These are phyloP conservation scores for Geotrichum aggregatum DNA, from an alignment of 1,139 yeast genomes.

Conservation along the genomic window DNA sequence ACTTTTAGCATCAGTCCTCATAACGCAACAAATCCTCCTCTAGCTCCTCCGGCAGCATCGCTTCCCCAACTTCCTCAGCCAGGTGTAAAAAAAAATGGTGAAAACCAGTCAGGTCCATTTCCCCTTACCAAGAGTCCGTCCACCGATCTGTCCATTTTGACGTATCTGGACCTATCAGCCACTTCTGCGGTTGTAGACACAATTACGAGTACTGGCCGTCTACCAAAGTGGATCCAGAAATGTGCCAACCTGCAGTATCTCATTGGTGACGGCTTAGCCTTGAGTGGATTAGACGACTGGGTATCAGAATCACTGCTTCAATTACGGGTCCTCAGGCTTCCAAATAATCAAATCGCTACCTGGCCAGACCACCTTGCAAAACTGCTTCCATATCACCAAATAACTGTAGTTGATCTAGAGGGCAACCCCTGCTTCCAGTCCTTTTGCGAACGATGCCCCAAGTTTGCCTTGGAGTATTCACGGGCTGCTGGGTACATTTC, in stretches of 20 bases:
- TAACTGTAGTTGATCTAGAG: slow-evolving; percentile 32
- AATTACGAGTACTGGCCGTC: slow-evolving; percentile 31
- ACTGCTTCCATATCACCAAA: slow-evolving; percentile 27
- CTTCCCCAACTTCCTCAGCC: slow-evolving; percentile 3
- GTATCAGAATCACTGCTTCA: slow-evolving; percentile 28
- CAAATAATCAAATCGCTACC: slow-evolving; percentile 31
- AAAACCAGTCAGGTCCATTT: neutral
- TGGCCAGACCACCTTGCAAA: slow-evolving; percentile 36
- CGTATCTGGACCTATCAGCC: slow-evolving; percentile 31
- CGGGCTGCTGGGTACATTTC: slow-evolving; percentile 15
- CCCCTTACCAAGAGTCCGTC: neutral
- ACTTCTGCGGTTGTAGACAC: slow-evolving; percentile 25
- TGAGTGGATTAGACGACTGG: slow-evolving; percentile 35
- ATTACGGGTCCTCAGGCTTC: slow-evolving; percentile 30
- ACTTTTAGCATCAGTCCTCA: neutral
- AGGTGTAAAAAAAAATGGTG: neutral
- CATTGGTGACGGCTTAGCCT: slow-evolving; percentile 29
- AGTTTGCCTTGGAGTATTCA: slow-evolving; percentile 20
- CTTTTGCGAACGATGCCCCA: slow-evolving; percentile 21
- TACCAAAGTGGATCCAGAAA: slow-evolving; percentile 33
- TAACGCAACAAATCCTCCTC: too few species aligned
- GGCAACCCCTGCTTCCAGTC: slow-evolving; percentile 33
- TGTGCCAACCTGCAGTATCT: slow-evolving; percentile 31
- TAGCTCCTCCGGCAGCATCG: neutral
- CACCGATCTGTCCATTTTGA: slow-evolving; percentile 23